phyloP scores from a whole-genome alignment of 1,284 basidiomycete species.

The Moesziomyces sp. region DNA sequence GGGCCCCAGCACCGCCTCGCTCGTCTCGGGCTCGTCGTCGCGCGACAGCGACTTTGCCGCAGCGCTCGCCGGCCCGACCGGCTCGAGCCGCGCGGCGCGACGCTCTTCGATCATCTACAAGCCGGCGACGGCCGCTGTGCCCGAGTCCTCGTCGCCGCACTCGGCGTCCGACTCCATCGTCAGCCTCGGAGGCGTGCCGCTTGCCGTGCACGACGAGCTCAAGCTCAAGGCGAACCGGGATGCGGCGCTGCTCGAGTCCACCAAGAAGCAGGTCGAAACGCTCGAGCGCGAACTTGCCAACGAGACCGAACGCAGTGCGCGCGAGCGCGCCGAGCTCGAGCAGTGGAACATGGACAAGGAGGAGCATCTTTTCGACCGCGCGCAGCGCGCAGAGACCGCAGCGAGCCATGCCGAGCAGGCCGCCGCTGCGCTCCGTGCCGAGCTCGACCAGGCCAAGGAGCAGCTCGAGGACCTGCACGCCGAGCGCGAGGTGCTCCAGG shows the following conservation, averaged over 20 bases:
- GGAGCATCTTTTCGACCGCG: conserved; percentile 35
- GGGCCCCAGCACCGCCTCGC: conserved; percentile 13
- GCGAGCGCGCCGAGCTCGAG: conserved; percentile 57
- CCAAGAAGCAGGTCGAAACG: conserved; percentile 51
- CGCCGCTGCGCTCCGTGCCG: conserved; percentile 17
- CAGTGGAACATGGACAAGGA: conserved; percentile 55
- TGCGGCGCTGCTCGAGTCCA: conserved; percentile 46
- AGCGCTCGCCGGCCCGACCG: conserved; percentile 16
- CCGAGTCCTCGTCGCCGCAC: conserved; percentile 22
- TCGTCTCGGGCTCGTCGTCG: conserved; percentile 15
- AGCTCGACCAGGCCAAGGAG: conserved; percentile 36
- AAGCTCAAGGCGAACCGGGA: conserved; percentile 53
- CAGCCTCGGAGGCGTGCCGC: conserved; percentile 39
- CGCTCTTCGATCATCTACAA: conserved; percentile 55
- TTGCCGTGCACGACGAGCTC: conserved; percentile 55
- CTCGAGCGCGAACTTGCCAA: conserved; percentile 46
- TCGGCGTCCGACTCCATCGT: conserved; percentile 32
- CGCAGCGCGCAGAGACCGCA: conserved; percentile 43
- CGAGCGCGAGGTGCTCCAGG: conserved; percentile 62
- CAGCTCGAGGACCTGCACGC: conserved; percentile 56
- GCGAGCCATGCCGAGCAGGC: conserved; percentile 25
- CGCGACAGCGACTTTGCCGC: conserved; percentile 35
- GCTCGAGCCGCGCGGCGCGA: conserved; percentile 22
- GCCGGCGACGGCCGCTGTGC: conserved; percentile 27
- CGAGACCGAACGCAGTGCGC: conserved; percentile 43